Evolutionary conservation across 108 stramenopile genomes (phyloP), one percentile per base, ranked within the genome.

Genomic region (Skeletonema costatum): DNA sequence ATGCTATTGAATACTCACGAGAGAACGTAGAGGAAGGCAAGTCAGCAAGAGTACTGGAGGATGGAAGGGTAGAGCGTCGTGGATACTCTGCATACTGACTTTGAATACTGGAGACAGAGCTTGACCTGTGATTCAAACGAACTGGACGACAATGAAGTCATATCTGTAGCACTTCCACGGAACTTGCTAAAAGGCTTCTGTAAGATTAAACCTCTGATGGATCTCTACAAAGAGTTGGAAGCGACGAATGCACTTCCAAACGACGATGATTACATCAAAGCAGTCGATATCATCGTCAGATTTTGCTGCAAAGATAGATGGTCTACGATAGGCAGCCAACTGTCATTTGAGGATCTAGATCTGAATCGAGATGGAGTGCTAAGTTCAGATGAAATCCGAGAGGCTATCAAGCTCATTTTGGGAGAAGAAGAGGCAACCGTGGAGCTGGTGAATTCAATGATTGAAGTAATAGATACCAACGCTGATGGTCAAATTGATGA

Each of bases 161-260:
- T 90, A 17, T 44, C 39, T 5, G 89, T 95, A 4, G 92, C 94
- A 7, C 38, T 95, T 58, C 94, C 94, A 17, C 80, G 92, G 2
- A 95, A 95, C 71, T 74, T 95, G 33, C 44, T 93, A 64, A 86
- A 74, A 51, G 94, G 94, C 46, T 91, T 95, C 71, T 95, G 91
- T 64, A 78, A 89, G 13, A 92, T 92, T 17, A 50, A 86, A 61
- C 94, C 94, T 4, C 81, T 95, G 3, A 86, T 95, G 82, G 78
- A 88, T 41, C 66, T 91, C 9, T 84, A 87, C 35, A 25, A 87
- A 3, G 77, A 77, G 39, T 77, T 93, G 13, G 75, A 88, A 73
- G 68, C 79, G 1, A 64, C 77, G 8, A 80, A 78, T 32, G 32
- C 70, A 8, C 87, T 86, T 30, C 90, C 90, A 2, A 80, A 77